These are phyloP conservation scores for Jacaranda copaia DNA, from an alignment of 257 asterid species.

Conservation along the genomic window DNA sequence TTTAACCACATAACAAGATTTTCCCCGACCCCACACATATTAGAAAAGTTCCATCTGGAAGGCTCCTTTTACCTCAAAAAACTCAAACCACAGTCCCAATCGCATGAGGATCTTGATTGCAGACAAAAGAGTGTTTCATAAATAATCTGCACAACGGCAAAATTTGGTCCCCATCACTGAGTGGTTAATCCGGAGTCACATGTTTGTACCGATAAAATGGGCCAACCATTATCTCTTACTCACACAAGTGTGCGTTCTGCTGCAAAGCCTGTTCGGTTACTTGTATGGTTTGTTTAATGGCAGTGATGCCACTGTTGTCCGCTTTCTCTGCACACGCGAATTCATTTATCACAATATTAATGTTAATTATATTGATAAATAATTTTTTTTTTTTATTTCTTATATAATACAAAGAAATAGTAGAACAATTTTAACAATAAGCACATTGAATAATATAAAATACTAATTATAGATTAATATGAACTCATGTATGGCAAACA, in stretches of 20 bases:
- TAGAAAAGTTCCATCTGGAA: neutral
- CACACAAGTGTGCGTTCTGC: constrained; percentile 11
- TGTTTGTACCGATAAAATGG: constrained; percentile 21
- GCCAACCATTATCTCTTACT: constrained; percentile 6
- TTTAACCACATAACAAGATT: constrained; percentile 19
- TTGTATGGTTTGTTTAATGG: no score
- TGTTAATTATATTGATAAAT: no score
- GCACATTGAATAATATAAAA: no score
- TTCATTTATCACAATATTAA: no score
- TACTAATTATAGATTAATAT: no score
- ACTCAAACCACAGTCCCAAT: neutral
- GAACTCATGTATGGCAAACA: no score
- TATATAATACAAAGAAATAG: no score
- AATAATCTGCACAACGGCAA: neutral
- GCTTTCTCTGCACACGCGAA: no score
- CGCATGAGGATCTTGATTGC: constrained; percentile 21
- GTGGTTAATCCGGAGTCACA: neutral
- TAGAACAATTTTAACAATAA: no score
- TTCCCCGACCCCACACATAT: constrained; percentile 8
- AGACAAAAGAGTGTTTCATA: constrained; percentile 13
- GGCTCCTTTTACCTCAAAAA: neutral
- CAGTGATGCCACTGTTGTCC: no score
- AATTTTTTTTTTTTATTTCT: no score
- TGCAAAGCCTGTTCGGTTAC: neutral
- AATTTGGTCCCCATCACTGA: constrained; percentile 2